Evolutionary conservation across 345 rosid genomes (phyloP), one percentile per base, ranked within the genome.

Genomic region (Pugionium cornutum): DNA sequence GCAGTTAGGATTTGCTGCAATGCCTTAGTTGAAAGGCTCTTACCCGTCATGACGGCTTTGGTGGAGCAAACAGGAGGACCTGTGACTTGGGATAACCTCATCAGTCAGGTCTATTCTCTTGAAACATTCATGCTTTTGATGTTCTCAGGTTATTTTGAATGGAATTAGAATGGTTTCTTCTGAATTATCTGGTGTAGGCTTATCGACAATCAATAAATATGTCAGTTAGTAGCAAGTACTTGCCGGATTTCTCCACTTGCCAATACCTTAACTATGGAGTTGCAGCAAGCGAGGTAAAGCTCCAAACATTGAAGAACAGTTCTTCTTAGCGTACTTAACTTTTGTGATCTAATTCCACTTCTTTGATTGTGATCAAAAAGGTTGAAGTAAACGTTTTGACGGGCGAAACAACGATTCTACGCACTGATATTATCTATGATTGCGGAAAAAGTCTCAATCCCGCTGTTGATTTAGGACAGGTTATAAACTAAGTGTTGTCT

Each of bases 401-500:
- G 0, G 99, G 97, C 0, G 83, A 81, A 73, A 81, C 92, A 48
- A 81, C 86, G 31, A 76, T 88, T 64, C 75, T 90, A 78, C 83
- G 78, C 53, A 67, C 89, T 3, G 97, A 94, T 83, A 85, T 94
- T 41, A 77, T 85, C 64, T 94, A 94, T 44, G 99, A 94, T 58
- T 94, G 97, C 4, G 99, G 99, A 68, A 85, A 84, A 76, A 94
- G 99, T 57, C 92, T 94, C 69, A 94, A 94, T 52, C 99, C 99
- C 2, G 95, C 99, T 8, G 96, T 94, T 36, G 97, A 90, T 82
- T 77, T 94, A 68, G 99, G 98, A 79, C 98, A 92, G 96, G 98
- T 92, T 43, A 18, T 18, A 44, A 59, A 73, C 59, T 36, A 26
- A 29, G 28, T 58, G 35, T 58, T 58, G 6, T 9, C 0, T 64